These are phyloP conservation scores for Gracilariopsis chorda DNA, from an alignment of 23 red algal genomes.

Conservation along the genomic window DNA sequence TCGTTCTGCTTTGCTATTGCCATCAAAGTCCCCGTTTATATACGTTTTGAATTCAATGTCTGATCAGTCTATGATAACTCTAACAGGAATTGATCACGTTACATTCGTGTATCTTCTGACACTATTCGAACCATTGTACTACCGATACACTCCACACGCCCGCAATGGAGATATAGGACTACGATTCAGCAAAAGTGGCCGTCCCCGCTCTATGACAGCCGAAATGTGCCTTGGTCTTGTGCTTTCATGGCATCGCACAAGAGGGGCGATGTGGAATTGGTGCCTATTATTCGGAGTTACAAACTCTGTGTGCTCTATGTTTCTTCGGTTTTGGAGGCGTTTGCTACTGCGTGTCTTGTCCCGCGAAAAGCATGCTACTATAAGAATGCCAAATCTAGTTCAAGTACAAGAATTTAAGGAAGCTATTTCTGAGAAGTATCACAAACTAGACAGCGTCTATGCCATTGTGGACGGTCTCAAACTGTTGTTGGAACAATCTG, in stretches of 20 bases:
- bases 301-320: not conserved
- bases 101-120: not conserved
- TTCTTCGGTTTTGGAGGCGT: not conserved
- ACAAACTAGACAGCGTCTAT: not conserved
- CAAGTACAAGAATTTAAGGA: not conserved
- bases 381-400: not conserved
- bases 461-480: slow-evolving; percentile 15
- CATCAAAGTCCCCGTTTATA: not conserved
- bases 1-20: too few relatives aligned
- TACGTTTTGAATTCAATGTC: not conserved
- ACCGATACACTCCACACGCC: not conserved
- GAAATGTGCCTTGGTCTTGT: not conserved
- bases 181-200: not conserved
- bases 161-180: not conserved
- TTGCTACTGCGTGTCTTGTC: not conserved
- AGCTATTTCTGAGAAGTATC: slow-evolving; percentile 15
- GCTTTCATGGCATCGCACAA: not conserved
- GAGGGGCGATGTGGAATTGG: not conserved
- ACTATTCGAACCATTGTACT: not conserved
- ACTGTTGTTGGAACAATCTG: slow-evolving; percentile 3
- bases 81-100: not conserved
- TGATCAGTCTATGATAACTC: slow-evolving; percentile 10
- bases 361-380: not conserved
- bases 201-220: not conserved
- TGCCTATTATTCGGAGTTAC: not conserved